phyloP scores from a whole-genome alignment of 2,329 filamentous ascomycete species.

The Botryotinia narcissicola region DNA sequence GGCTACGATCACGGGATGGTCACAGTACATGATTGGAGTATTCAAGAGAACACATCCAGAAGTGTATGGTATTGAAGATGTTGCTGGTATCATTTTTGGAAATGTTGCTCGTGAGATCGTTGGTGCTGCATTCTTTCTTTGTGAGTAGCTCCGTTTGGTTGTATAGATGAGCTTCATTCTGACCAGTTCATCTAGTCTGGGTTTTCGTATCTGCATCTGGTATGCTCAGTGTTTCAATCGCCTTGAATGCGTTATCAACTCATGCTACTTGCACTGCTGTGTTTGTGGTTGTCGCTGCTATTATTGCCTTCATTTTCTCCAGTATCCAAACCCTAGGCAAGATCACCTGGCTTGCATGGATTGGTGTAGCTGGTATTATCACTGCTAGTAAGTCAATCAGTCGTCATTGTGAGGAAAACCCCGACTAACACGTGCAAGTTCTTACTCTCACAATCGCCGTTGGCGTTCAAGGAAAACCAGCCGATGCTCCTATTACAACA shows the following conservation, averaged over 20 bases:
- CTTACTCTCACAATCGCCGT: constrained; percentile 55
- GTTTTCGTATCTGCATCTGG: constrained; percentile 37
- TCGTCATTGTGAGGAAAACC: not conserved
- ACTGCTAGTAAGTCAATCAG: constrained; percentile 40
- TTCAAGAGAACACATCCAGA: constrained; percentile 42
- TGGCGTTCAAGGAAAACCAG: constrained; percentile 42
- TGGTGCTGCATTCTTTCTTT: constrained; percentile 12
- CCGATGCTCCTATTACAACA: constrained; percentile 31
- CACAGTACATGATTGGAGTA: constrained; percentile 51
- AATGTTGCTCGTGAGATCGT: constrained; percentile 1
- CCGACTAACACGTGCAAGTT: constrained; percentile 36
- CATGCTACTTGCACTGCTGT: constrained; percentile 59
- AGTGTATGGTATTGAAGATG: constrained; percentile 42
- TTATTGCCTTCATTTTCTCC: constrained; percentile 49
- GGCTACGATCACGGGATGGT: constrained; percentile 45
- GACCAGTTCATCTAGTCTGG: not conserved
- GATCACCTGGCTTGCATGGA: constrained; percentile 61
- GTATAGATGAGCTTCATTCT: constrained; percentile 57
- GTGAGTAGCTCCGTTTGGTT: constrained; percentile 34
- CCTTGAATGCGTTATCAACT: constrained; percentile 56
- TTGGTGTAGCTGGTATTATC: constrained; percentile 57
- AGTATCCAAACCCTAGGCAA: constrained; percentile 58
- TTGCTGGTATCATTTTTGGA: constrained; percentile 6
- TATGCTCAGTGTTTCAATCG: constrained; percentile 18
- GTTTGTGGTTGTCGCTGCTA: constrained; percentile 53